phyloP scores from a whole-genome alignment of 208 protist genomes.

The Jaenimonas drosophilae region DNA sequence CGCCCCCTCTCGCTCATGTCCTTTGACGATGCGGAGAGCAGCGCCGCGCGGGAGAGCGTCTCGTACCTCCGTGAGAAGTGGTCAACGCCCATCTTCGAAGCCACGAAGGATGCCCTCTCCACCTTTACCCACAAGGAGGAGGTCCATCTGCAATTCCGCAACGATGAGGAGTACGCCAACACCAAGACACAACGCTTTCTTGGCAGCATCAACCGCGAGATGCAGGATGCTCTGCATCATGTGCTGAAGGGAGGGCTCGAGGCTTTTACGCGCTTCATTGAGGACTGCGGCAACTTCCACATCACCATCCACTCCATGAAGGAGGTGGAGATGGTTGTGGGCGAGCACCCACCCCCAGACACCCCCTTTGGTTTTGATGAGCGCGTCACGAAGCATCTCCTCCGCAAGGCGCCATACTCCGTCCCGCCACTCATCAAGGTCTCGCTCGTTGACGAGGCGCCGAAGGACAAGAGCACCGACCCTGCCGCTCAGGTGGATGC shows the following conservation, averaged over 20 bases:
- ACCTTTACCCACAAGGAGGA: slow-evolving; percentile 17
- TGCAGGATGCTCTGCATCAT: slow-evolving; percentile 87
- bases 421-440: slow-evolving; percentile 55
- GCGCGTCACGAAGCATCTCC: slow-evolving; percentile 18
- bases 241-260: slow-evolving; percentile 53
- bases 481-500: background rate
- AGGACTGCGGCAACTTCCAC: slow-evolving; percentile 51
- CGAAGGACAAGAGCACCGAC: background rate
- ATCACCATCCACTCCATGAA: slow-evolving; percentile 40
- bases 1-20: slow-evolving; percentile 64
- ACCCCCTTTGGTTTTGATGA: slow-evolving; percentile 35
- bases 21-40: slow-evolving; percentile 85
- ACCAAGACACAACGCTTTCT: slow-evolving; percentile 92
- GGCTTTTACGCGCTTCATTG: slow-evolving; percentile 79
- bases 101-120: slow-evolving; percentile 34
- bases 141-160: slow-evolving; percentile 76
- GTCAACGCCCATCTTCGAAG: slow-evolving; percentile 38
- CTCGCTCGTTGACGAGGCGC: slow-evolving; percentile 26
- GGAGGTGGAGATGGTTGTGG: slow-evolving; percentile 31
- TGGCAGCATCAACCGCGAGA: slow-evolving; percentile 84
- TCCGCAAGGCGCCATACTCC: slow-evolving; percentile 21
- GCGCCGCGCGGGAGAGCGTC: slow-evolving; percentile 50
- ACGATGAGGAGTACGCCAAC: slow-evolving; percentile 83
- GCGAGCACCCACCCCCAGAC: slow-evolving; percentile 13
- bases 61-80: slow-evolving; percentile 71